These are phyloP conservation scores for Ciborinia camelliae DNA, from an alignment of 2,329 filamentous ascomycete genomes.

Conservation along the genomic window DNA sequence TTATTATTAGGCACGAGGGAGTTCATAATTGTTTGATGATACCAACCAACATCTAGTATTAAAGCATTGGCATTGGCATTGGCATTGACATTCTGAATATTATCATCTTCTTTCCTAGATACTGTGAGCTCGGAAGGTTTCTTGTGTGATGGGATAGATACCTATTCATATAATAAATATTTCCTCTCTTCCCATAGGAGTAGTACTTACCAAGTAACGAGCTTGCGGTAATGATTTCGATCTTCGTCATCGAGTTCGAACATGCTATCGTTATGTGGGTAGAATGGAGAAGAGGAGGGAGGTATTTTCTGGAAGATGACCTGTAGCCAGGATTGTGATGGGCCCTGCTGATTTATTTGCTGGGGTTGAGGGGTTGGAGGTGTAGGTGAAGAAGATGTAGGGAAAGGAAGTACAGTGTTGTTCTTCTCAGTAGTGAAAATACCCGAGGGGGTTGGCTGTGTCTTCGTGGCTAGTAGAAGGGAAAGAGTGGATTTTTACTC, in stretches of 20 bases:
- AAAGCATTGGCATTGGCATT: constrained; percentile 1
- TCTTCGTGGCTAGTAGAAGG: background rate
- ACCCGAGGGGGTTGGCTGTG: background rate
- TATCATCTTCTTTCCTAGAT: background rate
- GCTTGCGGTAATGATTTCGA: too few relatives aligned
- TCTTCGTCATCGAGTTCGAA: background rate
- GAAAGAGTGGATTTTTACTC: background rate
- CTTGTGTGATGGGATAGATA: too few relatives aligned
- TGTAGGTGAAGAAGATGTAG: background rate
- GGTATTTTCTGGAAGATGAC: background rate
- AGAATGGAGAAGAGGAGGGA: background rate
- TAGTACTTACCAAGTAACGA: background rate
- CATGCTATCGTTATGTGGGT: background rate
- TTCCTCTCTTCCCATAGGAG: background rate
- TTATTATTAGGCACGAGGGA: background rate
- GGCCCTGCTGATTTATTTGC: background rate
- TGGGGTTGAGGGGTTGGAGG: background rate
- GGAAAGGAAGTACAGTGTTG: background rate
- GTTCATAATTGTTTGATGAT: constrained; percentile 4
- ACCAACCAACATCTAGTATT: background rate
- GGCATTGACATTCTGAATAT: constrained; percentile 2
- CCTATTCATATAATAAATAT: background rate
- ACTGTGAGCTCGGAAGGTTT: background rate
- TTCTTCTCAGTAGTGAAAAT: background rate
- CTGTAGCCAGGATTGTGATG: background rate